A percentile compares a stretch with the other conserved stretches of the same genome.
phyloP scores from a whole-genome alignment of 2,329 filamentous ascomycete genomes.

The Elsinoe perseae region DNA sequence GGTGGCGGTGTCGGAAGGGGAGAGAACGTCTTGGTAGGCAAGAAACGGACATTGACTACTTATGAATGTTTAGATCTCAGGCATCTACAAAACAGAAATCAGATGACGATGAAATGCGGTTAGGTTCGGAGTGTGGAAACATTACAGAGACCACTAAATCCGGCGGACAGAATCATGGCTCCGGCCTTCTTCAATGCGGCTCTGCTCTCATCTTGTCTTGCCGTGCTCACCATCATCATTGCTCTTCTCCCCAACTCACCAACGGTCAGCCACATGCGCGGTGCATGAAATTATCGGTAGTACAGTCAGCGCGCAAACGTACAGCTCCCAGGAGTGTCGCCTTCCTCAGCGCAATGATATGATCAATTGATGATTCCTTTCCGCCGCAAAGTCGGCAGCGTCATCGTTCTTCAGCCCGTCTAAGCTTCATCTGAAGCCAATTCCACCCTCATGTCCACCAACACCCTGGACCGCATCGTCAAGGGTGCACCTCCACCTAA shows the following conservation, averaged over 20 bases:
- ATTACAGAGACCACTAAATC: background rate
- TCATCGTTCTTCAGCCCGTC: background rate
- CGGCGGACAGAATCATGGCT: background rate
- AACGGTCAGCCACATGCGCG: constrained; percentile 11
- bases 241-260: background rate
- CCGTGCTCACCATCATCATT: background rate
- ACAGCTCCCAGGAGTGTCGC: background rate
- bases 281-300: background rate
- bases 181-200: background rate
- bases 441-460: constrained; percentile 16
- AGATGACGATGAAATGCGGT: constrained; percentile 11
- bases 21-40: background rate
- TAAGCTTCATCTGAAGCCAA: background rate
- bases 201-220: background rate
- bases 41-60: background rate
- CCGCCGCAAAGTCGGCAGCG: constrained; percentile 2
- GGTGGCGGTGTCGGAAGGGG: background rate
- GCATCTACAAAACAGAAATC: background rate
- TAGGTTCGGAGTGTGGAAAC: background rate
- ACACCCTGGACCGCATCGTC: constrained; percentile 72
- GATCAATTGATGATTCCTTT: background rate
- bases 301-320: background rate
- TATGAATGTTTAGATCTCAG: background rate
- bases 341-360: background rate
- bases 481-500: constrained; percentile 73